phyloP scores from a whole-genome alignment of 75 land plant species.

The Cunninghamia lanceolata region DNA sequence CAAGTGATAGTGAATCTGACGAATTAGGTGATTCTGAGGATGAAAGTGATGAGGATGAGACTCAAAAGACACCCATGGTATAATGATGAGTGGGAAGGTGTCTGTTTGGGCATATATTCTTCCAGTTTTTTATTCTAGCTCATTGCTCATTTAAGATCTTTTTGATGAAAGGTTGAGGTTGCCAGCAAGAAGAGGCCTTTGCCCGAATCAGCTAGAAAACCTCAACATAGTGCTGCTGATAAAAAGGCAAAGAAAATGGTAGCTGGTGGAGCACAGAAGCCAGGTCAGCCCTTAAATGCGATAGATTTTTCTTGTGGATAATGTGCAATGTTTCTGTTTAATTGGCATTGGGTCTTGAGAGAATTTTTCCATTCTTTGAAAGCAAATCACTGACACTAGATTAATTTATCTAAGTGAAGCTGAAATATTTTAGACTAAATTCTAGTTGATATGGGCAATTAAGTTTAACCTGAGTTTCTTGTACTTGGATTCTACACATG shows the following conservation, averaged over 20 bases:
- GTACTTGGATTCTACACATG: no score
- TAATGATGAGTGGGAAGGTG: neutral
- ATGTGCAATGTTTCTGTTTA: neutral
- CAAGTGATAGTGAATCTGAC: neutral
- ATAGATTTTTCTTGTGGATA: neutral
- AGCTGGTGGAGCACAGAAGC: neutral
- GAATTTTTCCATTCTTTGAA: no score
- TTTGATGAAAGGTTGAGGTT: neutral
- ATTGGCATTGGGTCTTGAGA: no score
- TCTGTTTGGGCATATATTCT: neutral
- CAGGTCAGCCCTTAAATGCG: neutral
- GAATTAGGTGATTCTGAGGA: neutral
- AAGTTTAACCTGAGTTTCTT: no score
- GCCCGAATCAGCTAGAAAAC: neutral
- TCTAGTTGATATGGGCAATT: no score
- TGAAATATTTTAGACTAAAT: no score
- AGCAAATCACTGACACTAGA: no score
- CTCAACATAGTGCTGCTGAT: neutral
- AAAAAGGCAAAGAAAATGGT: constrained; percentile 7
- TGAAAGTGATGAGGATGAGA: constrained; percentile 1
- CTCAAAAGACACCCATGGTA: neutral
- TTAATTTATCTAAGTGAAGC: no score
- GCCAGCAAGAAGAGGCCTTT: constrained; percentile 10
- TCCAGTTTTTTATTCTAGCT: neutral
- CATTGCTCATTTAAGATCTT: neutral